phyloP scores from a whole-genome alignment of 1,139 yeast species.

The Suhomyces chickasaworum region DNA sequence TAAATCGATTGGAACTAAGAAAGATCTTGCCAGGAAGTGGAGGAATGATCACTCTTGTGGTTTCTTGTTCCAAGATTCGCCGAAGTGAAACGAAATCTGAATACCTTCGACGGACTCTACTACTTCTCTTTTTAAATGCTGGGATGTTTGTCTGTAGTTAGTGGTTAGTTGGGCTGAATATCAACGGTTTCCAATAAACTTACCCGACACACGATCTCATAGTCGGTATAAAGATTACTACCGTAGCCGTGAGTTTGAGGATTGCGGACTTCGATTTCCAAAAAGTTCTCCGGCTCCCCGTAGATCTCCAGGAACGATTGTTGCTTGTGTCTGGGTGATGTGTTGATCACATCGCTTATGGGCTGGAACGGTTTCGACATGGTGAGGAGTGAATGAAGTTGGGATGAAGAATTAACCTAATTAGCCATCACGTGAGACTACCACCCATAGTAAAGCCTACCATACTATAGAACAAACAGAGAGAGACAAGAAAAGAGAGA shows the following conservation, averaged over 20 bases:
- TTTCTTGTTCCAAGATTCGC: slow-evolving; percentile 72
- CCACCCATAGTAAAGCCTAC: no score
- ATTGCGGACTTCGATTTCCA: slow-evolving; percentile 81
- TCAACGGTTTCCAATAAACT: slow-evolving; percentile 17
- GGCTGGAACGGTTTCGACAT: slow-evolving; percentile 52
- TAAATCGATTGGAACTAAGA: slow-evolving; percentile 70
- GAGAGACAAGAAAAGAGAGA: no score
- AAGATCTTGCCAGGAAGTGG: slow-evolving; percentile 83
- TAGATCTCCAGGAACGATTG: slow-evolving; percentile 82
- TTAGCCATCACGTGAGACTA: slow-evolving; percentile 2
- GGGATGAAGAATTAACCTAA: not conserved
- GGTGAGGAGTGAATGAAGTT: not conserved
- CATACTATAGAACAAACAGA: no score
- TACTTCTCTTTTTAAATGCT: slow-evolving; percentile 66
- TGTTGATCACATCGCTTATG: slow-evolving; percentile 46
- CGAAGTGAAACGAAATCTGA: slow-evolving; percentile 86
- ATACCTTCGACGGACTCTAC: slow-evolving; percentile 81
- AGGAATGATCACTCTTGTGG: slow-evolving; percentile 80
- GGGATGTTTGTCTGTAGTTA: slow-evolving; percentile 68
- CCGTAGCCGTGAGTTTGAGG: slow-evolving; percentile 81
- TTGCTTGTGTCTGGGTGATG: slow-evolving; percentile 43
- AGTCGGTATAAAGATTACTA: slow-evolving; percentile 78
- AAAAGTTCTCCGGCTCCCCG: slow-evolving; percentile 92
- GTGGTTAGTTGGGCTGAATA: slow-evolving; percentile 15
- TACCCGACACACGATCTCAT: slow-evolving; percentile 80